Conservation (phyloP, 2,329 filamentous ascomycete species). For the Pseudogymnoascus sp. region DNA sequence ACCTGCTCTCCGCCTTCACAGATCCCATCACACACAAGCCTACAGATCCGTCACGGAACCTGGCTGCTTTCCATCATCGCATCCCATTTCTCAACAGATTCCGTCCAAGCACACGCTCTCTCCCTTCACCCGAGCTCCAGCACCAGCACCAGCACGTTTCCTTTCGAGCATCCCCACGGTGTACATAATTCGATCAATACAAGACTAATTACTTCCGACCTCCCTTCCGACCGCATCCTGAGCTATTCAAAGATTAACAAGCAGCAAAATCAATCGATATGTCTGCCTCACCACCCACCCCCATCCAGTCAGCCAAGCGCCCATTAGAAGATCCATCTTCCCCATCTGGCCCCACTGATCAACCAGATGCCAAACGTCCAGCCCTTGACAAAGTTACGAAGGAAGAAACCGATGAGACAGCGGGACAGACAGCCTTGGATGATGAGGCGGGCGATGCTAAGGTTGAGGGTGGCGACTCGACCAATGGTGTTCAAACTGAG, state of each 20-base stretch:
- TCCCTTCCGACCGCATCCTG: slow-evolving; percentile 35
- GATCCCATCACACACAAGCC: slow-evolving; percentile 8
- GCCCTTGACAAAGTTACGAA: slow-evolving; percentile 87
- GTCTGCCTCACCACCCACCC: slow-evolving; percentile 62
- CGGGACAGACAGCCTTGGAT: slow-evolving; percentile 33
- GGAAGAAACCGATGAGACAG: slow-evolving; percentile 38
- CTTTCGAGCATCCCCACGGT: slow-evolving; percentile 78
- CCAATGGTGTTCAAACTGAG: slow-evolving; percentile 44
- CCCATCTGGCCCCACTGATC: slow-evolving; percentile 80
- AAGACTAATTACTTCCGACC: slow-evolving; percentile 42
- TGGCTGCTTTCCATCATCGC: slow-evolving; percentile 8
- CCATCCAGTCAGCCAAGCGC: slow-evolving; percentile 73
- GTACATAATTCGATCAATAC: slow-evolving; percentile 64
- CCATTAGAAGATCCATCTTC: slow-evolving; percentile 96
- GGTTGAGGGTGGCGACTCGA: slow-evolving; percentile 27
- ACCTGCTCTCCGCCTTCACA: slow-evolving; percentile 22
- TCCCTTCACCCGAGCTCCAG: slow-evolving; percentile 25
- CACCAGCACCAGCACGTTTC: slow-evolving; percentile 80
- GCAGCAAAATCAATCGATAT: slow-evolving; percentile 45
- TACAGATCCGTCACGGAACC: slow-evolving; percentile 10
- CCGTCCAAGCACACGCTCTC: slow-evolving; percentile 28
- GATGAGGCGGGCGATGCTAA: slow-evolving; percentile 34
- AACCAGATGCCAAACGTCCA: slow-evolving; percentile 93
- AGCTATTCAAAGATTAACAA: slow-evolving; percentile 26
- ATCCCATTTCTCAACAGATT: slow-evolving; percentile 25